These are phyloP conservation scores for Phylloporus arenicola DNA, from an alignment of 768 basidiomycete genomes.

Conservation along the genomic window DNA sequence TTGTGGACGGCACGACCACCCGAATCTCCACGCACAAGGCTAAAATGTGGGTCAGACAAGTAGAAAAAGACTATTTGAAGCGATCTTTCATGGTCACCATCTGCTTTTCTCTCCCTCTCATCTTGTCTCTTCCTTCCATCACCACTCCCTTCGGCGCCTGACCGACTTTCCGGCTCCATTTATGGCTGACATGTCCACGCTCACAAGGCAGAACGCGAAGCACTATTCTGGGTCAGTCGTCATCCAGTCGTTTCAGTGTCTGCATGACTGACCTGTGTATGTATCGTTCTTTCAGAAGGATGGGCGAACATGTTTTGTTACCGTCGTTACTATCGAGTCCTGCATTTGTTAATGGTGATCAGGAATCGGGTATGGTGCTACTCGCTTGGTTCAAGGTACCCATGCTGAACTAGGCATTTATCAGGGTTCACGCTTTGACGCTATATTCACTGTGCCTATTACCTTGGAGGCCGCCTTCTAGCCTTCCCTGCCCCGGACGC, in stretches of 20 bases:
- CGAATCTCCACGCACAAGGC: neutral
- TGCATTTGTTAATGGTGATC: too few relatives aligned
- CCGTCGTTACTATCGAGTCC: neutral
- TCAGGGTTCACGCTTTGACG: too few relatives aligned
- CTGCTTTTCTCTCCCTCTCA: too few relatives aligned
- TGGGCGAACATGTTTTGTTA: neutral
- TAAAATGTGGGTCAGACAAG: neutral
- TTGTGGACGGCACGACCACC: too few relatives aligned
- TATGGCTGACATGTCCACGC: neutral
- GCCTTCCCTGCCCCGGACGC: too few relatives aligned
- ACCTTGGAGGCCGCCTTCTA: too few relatives aligned
- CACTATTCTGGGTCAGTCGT: neutral
- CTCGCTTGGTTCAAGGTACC: too few relatives aligned
- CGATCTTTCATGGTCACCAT: neutral
- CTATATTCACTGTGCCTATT: too few relatives aligned
- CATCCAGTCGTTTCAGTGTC: neutral
- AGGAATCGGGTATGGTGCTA: too few relatives aligned
- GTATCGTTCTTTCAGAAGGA: too few relatives aligned
- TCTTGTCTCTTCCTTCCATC: neutral
- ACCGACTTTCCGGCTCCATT: neutral
- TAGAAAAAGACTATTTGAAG: neutral
- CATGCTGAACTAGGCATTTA: too few relatives aligned
- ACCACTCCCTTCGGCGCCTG: neutral
- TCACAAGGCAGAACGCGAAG: too few relatives aligned
- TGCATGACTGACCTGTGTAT: neutral